Evolutionary conservation across 768 basidiomycete species (phyloP).

Genomic region (Tulasnella sp.): DNA sequence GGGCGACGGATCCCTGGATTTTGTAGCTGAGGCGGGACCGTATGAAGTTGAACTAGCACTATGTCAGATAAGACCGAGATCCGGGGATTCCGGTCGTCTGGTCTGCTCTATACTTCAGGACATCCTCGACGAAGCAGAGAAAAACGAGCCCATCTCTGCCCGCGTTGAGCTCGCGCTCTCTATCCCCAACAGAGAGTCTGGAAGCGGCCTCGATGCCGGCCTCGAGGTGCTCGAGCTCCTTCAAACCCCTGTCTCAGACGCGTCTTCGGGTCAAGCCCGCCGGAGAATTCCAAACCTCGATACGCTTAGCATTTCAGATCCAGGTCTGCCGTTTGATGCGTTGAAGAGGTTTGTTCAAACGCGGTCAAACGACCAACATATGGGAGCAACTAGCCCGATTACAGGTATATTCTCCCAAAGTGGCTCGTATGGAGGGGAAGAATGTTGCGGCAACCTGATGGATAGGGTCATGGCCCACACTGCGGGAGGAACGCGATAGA

Average conservation of each 20-base stretch:
- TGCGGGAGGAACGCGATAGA: not conserved
- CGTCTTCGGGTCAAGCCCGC: not conserved
- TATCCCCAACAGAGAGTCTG: not conserved
- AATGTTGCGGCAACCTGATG: not conserved
- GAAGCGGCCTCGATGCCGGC: not conserved
- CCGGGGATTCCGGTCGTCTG: not conserved
- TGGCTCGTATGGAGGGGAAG: not conserved
- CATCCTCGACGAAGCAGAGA: not conserved
- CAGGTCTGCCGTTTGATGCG: not conserved
- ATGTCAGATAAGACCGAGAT: not conserved
- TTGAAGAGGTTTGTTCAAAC: not conserved
- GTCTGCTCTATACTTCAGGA: not conserved
- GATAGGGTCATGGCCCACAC: not conserved
- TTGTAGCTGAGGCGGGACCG: not conserved
- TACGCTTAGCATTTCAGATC: not conserved
- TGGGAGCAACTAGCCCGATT: not conserved
- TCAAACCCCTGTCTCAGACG: not conserved
- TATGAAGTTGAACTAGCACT: not conserved
- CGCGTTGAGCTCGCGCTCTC: not conserved
- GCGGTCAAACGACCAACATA: not conserved
- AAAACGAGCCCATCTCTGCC: not conserved
- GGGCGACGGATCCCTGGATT: not conserved
- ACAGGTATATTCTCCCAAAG: not conserved
- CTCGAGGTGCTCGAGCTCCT: not conserved
- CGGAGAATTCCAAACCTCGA: not conserved